Evolutionary conservation across 305 asterid genomes (phyloP).

Genomic region (Fraxinus albicans): DNA sequence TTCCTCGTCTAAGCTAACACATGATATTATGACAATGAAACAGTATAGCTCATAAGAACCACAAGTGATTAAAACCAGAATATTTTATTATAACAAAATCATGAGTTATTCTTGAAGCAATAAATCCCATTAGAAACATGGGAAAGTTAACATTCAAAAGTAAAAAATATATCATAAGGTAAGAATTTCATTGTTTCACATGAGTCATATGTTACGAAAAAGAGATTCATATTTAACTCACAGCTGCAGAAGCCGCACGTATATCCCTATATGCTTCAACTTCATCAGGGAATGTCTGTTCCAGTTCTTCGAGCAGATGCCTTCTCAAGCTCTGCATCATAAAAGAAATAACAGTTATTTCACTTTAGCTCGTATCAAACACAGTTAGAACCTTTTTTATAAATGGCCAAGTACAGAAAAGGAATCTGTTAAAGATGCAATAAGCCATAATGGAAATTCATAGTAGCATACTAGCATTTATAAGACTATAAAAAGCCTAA

Average conservation of each 20-base stretch:
- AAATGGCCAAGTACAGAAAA: background rate
- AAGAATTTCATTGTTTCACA: background rate
- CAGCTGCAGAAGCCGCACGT: slow-evolving; percentile 74
- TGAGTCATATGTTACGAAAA: background rate
- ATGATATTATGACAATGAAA: background rate
- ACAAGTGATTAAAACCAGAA: background rate
- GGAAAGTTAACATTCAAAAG: background rate
- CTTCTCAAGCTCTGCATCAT: slow-evolving; percentile 49
- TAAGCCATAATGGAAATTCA: background rate
- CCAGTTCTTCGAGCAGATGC: slow-evolving; percentile 68
- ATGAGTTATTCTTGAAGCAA: background rate
- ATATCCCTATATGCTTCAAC: slow-evolving; percentile 67
- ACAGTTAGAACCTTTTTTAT: background rate
- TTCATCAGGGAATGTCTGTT: slow-evolving; percentile 72
- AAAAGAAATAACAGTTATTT: slow-evolving; percentile 2
- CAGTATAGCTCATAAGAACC: background rate
- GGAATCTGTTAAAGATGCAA: background rate
- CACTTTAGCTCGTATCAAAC: background rate
- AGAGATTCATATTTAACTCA: slow-evolving; percentile 32
- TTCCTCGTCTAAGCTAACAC: background rate
- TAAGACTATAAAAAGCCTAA: background rate
- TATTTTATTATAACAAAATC: background rate
- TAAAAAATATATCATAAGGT: background rate
- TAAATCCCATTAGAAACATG: background rate
- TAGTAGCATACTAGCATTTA: background rate